These are phyloP conservation scores for Cladobotryum mycophilum DNA, from an alignment of 2,329 filamentous ascomycete species.

Conservation along the genomic window DNA sequence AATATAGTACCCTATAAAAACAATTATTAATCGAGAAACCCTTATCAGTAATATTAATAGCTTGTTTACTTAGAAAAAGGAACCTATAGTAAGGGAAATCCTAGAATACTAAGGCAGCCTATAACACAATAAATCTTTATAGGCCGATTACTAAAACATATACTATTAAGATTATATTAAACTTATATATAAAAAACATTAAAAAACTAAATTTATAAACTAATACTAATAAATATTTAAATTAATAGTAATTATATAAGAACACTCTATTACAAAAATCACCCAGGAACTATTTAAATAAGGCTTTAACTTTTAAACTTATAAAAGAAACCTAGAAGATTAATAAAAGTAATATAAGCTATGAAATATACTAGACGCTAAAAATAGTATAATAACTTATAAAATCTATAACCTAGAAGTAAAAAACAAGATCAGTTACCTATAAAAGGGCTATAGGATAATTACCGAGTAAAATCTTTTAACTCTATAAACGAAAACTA, in stretches of 20 bases:
- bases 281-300: background rate
- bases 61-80: background rate
- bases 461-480: background rate
- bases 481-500: background rate
- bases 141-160: background rate
- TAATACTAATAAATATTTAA: background rate
- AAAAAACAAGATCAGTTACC: background rate
- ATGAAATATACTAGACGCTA: background rate
- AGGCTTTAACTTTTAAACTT: background rate
- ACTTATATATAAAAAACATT: background rate
- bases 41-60: background rate
- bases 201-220: background rate
- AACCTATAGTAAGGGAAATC: background rate
- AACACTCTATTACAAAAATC: background rate
- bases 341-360: background rate
- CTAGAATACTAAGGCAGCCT: background rate
- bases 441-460: background rate
- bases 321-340: background rate
- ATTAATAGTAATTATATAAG: background rate
- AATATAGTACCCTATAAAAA: too few species aligned
- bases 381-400: background rate
- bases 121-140: background rate
- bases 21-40: background rate
- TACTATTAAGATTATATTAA: background rate
- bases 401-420: background rate